Conservation (phyloP, 257 asterid genomes). For the Handroanthus guayacan region DNA sequence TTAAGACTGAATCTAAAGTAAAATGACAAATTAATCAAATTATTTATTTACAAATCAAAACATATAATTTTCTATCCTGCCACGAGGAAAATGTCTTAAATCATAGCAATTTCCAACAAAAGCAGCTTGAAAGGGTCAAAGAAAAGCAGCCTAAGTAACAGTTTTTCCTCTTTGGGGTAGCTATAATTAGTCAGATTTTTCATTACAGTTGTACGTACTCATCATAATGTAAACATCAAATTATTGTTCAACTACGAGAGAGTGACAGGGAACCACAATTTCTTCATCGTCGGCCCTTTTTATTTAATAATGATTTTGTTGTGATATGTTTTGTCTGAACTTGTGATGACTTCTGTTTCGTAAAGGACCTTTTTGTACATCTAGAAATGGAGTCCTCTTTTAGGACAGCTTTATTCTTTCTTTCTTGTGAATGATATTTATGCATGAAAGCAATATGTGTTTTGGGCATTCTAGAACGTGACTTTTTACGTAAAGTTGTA, state of each 20-base stretch:
- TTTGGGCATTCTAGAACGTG: too few relatives aligned
- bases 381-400: background rate
- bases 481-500: too few relatives aligned
- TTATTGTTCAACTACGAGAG: background rate
- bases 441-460: too few relatives aligned
- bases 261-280: conserved; percentile 6
- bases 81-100: background rate
- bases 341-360: background rate
- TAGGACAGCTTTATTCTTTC: background rate
- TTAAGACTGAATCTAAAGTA: background rate
- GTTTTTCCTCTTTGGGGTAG: background rate
- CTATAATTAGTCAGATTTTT: background rate
- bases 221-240: background rate
- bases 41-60: background rate
- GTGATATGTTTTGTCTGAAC: background rate
- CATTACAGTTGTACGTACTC: background rate
- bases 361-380: background rate
- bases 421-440: too few relatives aligned
- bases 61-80: background rate
- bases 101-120: background rate
- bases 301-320: background rate
- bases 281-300: background rate
- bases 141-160: conserved; percentile 2
- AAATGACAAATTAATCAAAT: background rate
- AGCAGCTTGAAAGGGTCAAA: conserved; percentile 6